These are phyloP conservation scores for Panellus pusillus DNA, from an alignment of 768 basidiomycete species.

Conservation along the genomic window DNA sequence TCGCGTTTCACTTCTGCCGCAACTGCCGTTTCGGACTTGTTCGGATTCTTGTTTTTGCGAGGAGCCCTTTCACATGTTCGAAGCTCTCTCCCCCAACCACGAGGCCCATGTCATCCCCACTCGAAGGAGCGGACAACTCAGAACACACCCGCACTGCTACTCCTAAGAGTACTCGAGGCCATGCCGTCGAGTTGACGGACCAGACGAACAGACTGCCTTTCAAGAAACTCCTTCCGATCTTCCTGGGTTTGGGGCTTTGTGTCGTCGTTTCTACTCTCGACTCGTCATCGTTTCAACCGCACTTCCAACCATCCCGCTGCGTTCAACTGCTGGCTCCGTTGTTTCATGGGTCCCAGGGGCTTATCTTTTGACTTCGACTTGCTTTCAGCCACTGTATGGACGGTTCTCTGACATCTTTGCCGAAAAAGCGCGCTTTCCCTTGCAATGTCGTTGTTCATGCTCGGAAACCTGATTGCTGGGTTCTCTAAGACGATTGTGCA, in stretches of 20 bases:
- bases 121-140: not conserved
- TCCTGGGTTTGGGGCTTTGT: slow-evolving; percentile 59
- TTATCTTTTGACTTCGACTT: slow-evolving; percentile 67
- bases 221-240: slow-evolving; percentile 61
- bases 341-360: slow-evolving; percentile 73
- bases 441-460: slow-evolving; percentile 62
- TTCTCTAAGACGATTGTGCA: slow-evolving; percentile 64
- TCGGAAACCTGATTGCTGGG: slow-evolving; percentile 67
- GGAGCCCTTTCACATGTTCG: not conserved
- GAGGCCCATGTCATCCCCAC: slow-evolving; percentile 6
- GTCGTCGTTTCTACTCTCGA: slow-evolving; percentile 64
- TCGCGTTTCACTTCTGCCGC: not conserved
- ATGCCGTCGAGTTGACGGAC: slow-evolving; percentile 50
- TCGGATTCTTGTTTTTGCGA: not conserved
- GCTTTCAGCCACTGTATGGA: slow-evolving; percentile 62
- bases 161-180: not conserved
- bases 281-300: slow-evolving; percentile 76
- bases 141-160: slow-evolving; percentile 6
- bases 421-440: slow-evolving; percentile 59
- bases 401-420: slow-evolving; percentile 67
- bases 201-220: slow-evolving; percentile 76
- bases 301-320: slow-evolving; percentile 68
- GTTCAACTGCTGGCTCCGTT: slow-evolving; percentile 64
- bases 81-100: not conserved
- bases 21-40: slow-evolving; percentile 1